phyloP scores from a whole-genome alignment of 768 basidiomycete species.

The Termitomyces titanicus region DNA sequence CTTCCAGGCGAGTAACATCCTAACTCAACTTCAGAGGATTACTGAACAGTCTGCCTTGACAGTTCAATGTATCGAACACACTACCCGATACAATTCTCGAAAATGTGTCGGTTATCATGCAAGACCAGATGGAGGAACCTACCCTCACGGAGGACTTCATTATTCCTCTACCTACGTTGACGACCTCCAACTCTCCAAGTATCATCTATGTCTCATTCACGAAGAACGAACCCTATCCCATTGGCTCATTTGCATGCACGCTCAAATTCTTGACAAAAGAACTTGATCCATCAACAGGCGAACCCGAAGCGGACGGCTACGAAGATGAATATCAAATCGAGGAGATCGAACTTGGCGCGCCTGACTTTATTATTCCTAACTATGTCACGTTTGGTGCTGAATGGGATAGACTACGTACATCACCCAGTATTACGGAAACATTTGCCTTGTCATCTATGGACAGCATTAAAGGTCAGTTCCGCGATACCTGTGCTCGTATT shows the following conservation, averaged over 20 bases:
- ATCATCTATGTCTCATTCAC: slow-evolving; percentile 94
- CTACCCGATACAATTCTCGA: slow-evolving; percentile 94
- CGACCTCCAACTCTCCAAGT: slow-evolving; percentile 69
- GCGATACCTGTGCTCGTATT: slow-evolving; percentile 1
- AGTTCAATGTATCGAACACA: slow-evolving; percentile 99
- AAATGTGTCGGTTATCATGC: slow-evolving; percentile 92
- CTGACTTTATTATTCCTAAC: slow-evolving; percentile 94
- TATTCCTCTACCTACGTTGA: slow-evolving; percentile 74
- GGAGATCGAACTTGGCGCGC: slow-evolving; percentile 90
- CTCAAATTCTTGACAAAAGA: slow-evolving; percentile 98
- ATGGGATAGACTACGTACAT: slow-evolving; percentile 88
- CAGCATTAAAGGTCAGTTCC: slow-evolving; percentile 80
- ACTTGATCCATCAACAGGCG: slow-evolving; percentile 90
- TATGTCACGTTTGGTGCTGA: slow-evolving; percentile 90
- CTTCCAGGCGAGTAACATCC: slow-evolving; percentile 71
- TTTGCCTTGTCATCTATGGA: slow-evolving; percentile 92
- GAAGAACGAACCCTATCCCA: slow-evolving; percentile 72
- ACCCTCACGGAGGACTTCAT: slow-evolving; percentile 93
- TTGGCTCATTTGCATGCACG: slow-evolving; percentile 84
- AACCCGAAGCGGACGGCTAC: slow-evolving; percentile 98
- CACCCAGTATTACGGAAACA: slow-evolving; percentile 83
- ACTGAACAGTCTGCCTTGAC: neutral
- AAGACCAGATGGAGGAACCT: slow-evolving; percentile 65
- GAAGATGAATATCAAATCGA: slow-evolving; percentile 98
- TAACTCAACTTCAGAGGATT: neutral